Conservation (phyloP, 2,329 filamentous ascomycete genomes). For the Sporothrix humicola region DNA sequence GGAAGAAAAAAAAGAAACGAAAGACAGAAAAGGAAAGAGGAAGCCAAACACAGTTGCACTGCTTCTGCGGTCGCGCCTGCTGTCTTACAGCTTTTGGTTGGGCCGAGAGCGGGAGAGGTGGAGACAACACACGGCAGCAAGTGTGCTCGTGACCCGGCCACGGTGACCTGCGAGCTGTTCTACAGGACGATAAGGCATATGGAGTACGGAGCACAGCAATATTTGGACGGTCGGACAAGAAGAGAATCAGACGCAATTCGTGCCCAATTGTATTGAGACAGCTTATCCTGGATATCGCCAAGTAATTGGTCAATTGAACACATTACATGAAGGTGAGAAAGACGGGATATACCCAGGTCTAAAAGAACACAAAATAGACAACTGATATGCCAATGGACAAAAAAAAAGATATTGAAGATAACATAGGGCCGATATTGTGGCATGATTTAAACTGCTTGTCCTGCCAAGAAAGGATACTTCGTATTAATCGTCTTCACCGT, state of each 20-base stretch:
- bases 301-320: neutral
- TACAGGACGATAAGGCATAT: neutral
- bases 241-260: neutral
- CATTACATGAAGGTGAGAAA: neutral
- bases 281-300: neutral
- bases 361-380: neutral
- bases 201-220: neutral
- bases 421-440: neutral
- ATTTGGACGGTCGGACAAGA: neutral
- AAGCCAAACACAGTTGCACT: neutral
- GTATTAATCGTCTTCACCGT: neutral
- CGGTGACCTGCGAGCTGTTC: neutral
- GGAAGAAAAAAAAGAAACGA: neutral
- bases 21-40: neutral
- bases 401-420: neutral
- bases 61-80: neutral
- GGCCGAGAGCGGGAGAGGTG: neutral
- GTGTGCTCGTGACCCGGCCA: constrained; percentile 4
- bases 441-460: neutral
- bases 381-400: neutral
- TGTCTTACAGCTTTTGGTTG: constrained; percentile 4
- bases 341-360: neutral
- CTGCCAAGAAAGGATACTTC: neutral
- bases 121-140: constrained; percentile 1
- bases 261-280: neutral